Base-by-base conservation (phyloP, 352 stramenopile genomes). In the Saprolegnia diclina region DNA sequence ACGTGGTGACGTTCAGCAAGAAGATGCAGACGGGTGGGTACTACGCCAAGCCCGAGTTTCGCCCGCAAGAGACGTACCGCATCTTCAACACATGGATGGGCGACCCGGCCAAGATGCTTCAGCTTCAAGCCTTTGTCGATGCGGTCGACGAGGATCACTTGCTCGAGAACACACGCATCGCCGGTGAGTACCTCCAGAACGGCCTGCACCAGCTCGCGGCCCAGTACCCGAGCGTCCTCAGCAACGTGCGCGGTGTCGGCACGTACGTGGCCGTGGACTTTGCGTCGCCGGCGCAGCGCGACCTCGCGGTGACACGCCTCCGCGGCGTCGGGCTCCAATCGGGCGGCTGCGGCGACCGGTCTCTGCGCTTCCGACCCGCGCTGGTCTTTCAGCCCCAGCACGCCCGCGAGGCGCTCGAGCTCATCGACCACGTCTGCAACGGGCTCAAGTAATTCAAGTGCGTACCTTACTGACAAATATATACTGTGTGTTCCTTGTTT, bases 31-130 rank as follows among this genome's bases (percentile, higher is more conserved):
- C 83, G 5, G 85, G 83, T 48, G 85, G 85, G 13, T 94, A 90
- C 71, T 94, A 88, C 67, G 80, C 82, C 26, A 94, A 92, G 76
- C 56, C 79, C 21, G 78, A 89, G 54, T 90, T 92, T 64, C 85
- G 82, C 21, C 65, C 89, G 13, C 71, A 67, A 35, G 83, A 94
- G 56, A 78, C 79, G 6, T 94, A 90, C 68, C 85, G 85, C 48
- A 92, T 92, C 46, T 94, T 94, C 74, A 94, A 94, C 76, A 94
- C 85, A 63, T 94, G 85, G 85, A 94, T 94, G 85, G 85, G 85
- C 53, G 85, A 94, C 67, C 85, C 85, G 21, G 78, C 83, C 38
- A 94, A 94, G 73, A 90, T 92, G 82, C 89, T 94, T 64, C 80
- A 81, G 32, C 73, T 91, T 4, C 78, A 94, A 64, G 82, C 81